A percentile compares a stretch with the other conserved stretches of the same genome.
Conservation (phyloP, 108 stramenopile species). For the Fragilaria radians region DNA sequence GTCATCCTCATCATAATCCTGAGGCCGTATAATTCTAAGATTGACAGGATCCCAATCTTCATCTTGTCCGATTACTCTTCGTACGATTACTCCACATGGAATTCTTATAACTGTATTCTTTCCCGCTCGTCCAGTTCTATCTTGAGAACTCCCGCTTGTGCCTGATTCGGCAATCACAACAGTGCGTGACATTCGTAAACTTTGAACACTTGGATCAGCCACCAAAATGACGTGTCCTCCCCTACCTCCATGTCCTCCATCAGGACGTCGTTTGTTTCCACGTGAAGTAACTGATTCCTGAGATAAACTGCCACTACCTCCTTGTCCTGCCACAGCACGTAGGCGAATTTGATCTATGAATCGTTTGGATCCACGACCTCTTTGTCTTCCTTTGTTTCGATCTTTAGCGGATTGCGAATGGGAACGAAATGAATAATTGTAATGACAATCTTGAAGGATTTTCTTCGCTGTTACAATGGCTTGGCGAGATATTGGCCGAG, state of each 20-base stretch:
- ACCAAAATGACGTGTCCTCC: conserved; percentile 73
- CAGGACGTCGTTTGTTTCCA: conserved; percentile 45
- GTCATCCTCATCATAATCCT: conserved; percentile 7
- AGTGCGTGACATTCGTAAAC: conserved; percentile 41
- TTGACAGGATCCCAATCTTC: conserved; percentile 49
- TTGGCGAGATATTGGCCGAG: too few relatives aligned
- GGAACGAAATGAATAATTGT: too few relatives aligned
- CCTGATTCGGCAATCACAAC: conserved; percentile 61
- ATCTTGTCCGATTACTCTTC: conserved; percentile 56
- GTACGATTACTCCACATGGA: conserved; percentile 81
- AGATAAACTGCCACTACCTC: conserved; percentile 67
- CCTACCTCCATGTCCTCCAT: conserved; percentile 81
- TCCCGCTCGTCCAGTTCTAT: conserved; percentile 58
- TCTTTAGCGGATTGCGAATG: neutral
- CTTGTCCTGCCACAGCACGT: conserved; percentile 56
- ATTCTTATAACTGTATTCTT: conserved; percentile 62
- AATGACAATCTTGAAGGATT: too few relatives aligned
- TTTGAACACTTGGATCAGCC: conserved; percentile 57
- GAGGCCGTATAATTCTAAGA: conserved; percentile 9
- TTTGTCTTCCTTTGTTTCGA: conserved; percentile 23
- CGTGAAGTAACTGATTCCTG: conserved; percentile 32
- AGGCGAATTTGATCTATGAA: conserved; percentile 71
- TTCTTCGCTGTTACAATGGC: too few relatives aligned
- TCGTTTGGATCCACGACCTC: conserved; percentile 33
- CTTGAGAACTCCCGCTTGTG: conserved; percentile 41